Evolutionary conservation across 176 grass and related monocot species (phyloP).

Genomic region (Eremochloa ophiuroides): DNA sequence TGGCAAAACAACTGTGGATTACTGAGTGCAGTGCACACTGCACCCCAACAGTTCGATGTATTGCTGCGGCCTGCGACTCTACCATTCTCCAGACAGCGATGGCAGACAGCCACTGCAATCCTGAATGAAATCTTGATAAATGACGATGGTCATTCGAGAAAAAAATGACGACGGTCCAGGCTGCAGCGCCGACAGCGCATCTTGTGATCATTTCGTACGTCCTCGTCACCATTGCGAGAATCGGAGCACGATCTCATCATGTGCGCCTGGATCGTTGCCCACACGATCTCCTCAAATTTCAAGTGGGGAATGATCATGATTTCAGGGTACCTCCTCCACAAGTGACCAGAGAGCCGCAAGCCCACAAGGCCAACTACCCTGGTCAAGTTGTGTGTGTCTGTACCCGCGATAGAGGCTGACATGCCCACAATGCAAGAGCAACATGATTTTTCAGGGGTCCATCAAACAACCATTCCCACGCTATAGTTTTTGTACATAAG

Average conservation of each 20-base stretch:
- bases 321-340: not conserved
- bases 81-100: not conserved
- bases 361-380: not conserved
- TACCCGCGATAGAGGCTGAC: not conserved
- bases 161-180: too few species aligned
- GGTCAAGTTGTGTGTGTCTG: not conserved
- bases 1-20: not conserved
- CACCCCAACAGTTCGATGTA: not conserved
- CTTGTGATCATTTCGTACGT: not conserved
- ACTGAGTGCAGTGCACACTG: not conserved
- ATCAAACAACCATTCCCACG: constrained; percentile 11
- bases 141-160: too few species aligned
- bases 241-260: not conserved
- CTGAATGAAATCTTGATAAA: not conserved
- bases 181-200: not conserved
- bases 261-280: not conserved
- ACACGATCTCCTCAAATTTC: not conserved
- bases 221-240: not conserved
- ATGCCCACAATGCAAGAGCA: not conserved
- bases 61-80: not conserved
- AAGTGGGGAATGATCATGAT: not conserved
- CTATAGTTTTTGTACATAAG: constrained; percentile 34
- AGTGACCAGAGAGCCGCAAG: not conserved
- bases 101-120: not conserved
- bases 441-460: not conserved